Evolutionary conservation across 768 basidiomycete genomes (phyloP), one percentile per base, ranked within the genome.

Genomic region (Tulasnella sp.): DNA sequence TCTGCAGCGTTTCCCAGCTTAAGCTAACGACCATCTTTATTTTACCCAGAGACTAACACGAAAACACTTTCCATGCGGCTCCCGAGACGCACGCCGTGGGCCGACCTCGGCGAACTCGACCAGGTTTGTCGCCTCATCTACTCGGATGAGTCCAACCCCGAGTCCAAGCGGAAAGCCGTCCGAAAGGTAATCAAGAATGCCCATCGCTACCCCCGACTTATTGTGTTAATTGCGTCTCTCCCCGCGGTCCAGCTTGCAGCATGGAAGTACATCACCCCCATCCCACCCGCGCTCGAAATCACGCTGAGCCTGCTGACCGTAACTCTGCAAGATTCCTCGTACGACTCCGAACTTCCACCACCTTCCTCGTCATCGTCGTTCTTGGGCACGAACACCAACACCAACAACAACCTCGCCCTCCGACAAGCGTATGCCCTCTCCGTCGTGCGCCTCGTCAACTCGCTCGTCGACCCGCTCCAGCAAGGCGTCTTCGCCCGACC

Each of bases 391-490:
- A 59, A 36, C 32, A 36, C 35, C 41, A 26, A 19, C 5, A 59
- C 8, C 37, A 59, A 22, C 52, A 12, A 22, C 39, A 76, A 79
- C 41, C 83, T 92, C 40, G 80, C 83, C 66, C 79, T 92, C 69
- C 86, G 95, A 22, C 90, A 95, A 76, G 86, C 86, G 73, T 94
- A 93, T 79, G 88, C 92, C 9, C 83, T 90, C 32, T 88, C 94
- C 1, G 82, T 97, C 73, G 90, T 95, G 73, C 84, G 96, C 37
- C 87, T 98, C 75, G 92, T 98, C 75, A 99, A 98, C 76, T 92
- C 94, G 1, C 84, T 98, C 41, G 96, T 98, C 7, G 97, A 99
- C 77, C 94, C 95, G 16, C 83, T 97, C 12, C 97, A 99, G 77
- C 84, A 87, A 11, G 93, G 95, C 7, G 85, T 86, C 22, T 98